phyloP scores from a whole-genome alignment of 805 yeast genomes.

The Sugiyamaella smithiae region DNA sequence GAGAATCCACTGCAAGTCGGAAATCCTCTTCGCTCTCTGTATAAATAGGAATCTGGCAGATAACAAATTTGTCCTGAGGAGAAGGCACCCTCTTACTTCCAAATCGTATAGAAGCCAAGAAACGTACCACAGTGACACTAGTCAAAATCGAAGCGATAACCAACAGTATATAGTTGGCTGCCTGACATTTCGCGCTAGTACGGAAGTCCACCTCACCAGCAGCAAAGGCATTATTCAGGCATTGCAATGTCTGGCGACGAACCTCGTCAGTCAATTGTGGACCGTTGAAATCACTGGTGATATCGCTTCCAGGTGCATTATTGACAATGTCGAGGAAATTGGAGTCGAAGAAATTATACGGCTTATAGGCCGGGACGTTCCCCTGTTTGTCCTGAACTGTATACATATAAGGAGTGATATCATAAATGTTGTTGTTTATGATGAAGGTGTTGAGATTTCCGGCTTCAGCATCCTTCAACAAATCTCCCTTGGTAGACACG shows the following conservation, averaged over 20 bases:
- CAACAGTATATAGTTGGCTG: conserved; percentile 38
- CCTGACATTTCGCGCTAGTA: conserved; percentile 39
- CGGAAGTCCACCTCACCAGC: conserved; percentile 40
- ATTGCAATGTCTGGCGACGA: conserved; percentile 31
- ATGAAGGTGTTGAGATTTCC: conserved; percentile 32
- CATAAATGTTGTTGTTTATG: conserved; percentile 36
- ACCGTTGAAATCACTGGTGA: conserved; percentile 31
- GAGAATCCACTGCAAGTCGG: conserved; percentile 55
- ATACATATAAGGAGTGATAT: conserved; percentile 37
- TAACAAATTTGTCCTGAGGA: conserved; percentile 40
- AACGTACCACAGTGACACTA: conserved; percentile 39
- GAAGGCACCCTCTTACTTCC: conserved; percentile 38
- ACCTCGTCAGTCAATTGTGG: conserved; percentile 28
- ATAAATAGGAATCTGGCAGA: conserved; percentile 46
- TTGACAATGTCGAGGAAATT: conserved; percentile 32
- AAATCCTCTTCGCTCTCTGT: conserved; percentile 57
- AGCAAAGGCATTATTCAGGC: conserved; percentile 37
- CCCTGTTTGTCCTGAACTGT: conserved; percentile 32
- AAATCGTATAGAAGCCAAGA: conserved; percentile 38
- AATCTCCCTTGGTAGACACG: conserved; percentile 32
- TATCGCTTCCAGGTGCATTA: conserved; percentile 37
- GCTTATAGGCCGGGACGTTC: conserved; percentile 21
- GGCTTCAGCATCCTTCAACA: conserved; percentile 26
- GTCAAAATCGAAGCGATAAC: conserved; percentile 39
- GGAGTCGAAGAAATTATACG: conserved; percentile 37